Evolutionary conservation across 352 stramenopile species (phyloP).

Genomic region (Phytopythium boreale): DNA sequence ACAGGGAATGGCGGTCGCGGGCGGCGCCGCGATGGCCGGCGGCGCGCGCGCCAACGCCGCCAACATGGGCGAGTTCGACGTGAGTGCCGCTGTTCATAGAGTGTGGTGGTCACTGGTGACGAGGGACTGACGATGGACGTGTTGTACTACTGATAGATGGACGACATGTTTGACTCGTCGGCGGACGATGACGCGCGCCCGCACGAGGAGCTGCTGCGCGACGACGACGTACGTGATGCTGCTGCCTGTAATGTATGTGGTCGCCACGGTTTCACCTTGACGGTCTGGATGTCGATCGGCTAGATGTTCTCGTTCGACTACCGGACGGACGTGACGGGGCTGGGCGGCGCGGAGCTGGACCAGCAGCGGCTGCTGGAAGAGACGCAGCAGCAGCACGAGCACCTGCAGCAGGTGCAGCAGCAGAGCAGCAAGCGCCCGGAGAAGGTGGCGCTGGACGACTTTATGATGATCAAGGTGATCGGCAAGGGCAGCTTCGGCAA

Average conservation of each 20-base stretch:
- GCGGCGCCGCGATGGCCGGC: conserved; percentile 11
- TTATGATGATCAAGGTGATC: conserved; percentile 97
- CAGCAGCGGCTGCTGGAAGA: conserved; percentile 50
- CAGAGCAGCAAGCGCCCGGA: conserved; percentile 44
- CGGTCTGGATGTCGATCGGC: not conserved
- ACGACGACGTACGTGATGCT: conserved; percentile 55
- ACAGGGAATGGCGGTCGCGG: conserved; percentile 17
- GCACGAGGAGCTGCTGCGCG: conserved; percentile 39
- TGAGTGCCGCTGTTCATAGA: conserved; percentile 16
- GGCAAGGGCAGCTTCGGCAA: conserved; percentile 96
- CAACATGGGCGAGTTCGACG: conserved; percentile 81
- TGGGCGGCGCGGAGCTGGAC: conserved; percentile 18
- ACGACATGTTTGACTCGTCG: conserved; percentile 40
- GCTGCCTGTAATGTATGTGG: not conserved
- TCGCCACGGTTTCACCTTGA: not conserved
- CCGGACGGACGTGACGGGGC: conserved; percentile 51
- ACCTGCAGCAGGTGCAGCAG: conserved; percentile 23
- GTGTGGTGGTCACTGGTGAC: not conserved
- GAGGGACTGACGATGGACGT: not conserved
- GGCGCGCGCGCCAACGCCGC: conserved; percentile 11
- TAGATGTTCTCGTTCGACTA: conserved; percentile 51
- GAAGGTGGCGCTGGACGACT: conserved; percentile 89
- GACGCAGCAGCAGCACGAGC: conserved; percentile 39
- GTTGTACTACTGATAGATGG: not conserved
- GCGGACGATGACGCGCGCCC: conserved; percentile 54